Percentiles rank a stretch among this genome's conserved stretches.
Conservation (phyloP, 495 filamentous ascomycete species). For the Parmelia sp. region DNA sequence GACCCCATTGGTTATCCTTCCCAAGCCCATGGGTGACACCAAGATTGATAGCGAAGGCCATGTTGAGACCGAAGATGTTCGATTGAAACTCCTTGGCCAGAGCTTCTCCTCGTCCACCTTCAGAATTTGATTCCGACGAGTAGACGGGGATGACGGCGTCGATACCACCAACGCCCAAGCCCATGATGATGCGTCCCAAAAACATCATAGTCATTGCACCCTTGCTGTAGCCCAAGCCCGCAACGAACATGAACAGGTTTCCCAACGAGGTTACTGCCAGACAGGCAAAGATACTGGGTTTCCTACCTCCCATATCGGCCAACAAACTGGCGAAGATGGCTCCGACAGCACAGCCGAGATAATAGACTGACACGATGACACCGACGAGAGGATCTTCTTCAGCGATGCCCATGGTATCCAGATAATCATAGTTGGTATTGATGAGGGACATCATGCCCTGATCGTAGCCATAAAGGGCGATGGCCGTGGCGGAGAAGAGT, state of each 20-base stretch:
- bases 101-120: conserved; percentile 45
- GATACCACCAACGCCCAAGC: conserved; percentile 51
- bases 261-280: conserved; percentile 44
- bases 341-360: conserved; percentile 49
- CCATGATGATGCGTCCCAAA: conserved; percentile 47
- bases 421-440: conserved; percentile 52
- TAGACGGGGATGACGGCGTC: conserved; percentile 53
- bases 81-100: conserved; percentile 53
- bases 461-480: conserved; percentile 54
- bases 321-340: conserved; percentile 44
- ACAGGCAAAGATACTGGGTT: conserved; percentile 43
- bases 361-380: conserved; percentile 54
- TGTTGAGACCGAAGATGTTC: conserved; percentile 52
- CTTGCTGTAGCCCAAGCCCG: conserved; percentile 39
- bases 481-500: conserved; percentile 50
- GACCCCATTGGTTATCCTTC: conserved; percentile 41
- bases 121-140: conserved; percentile 45
- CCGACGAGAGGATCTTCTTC: conserved; percentile 44
- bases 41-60: conserved; percentile 47
- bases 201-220: conserved; percentile 46
- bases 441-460: conserved; percentile 54
- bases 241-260: conserved; percentile 50
- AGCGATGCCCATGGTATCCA: conserved; percentile 48
- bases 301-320: conserved; percentile 46
- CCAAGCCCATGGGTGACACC: conserved; percentile 33